Evolutionary conservation across 140 eudicot species (phyloP), one percentile per base, ranked within the genome.

Genomic region (Senecio squalidus): DNA sequence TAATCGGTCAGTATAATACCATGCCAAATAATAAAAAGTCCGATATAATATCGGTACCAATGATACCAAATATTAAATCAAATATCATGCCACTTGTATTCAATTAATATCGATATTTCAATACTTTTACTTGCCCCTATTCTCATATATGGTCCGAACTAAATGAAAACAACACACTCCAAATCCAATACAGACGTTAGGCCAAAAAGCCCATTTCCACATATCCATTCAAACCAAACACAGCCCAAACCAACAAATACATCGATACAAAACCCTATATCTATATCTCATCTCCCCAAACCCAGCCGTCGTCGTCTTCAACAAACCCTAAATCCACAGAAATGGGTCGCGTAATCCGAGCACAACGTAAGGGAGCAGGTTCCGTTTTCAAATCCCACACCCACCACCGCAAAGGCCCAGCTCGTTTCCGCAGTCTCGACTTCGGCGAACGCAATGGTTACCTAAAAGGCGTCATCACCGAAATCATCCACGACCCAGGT

Each of bases 351-450:
- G 86, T 76, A 0, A 80, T 80, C 61, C 23, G 86, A 13, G 82
- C 80, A 8, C 86, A 80, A 36, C 82, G 86, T 72, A 80, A 80
- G 71, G 82, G 82, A 40, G 82, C 82, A 9, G 86, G 86, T 0
- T 80, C 86, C 26, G 65, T 80, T 44, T 80, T 76, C 77, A 76
- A 64, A 23, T 80, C 86, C 70, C 86, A 80, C 60, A 80, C 80
- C 4, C 86, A 80, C 72, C 86, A 76, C 77, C 86, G 86, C 14
- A 80, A 80, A 39, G 86, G 86, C 9, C 78, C 86, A 8, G 82
- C 86, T 2, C 20, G 73, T 48, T 70, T 80, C 76, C 76, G 86
- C 5, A 61, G 67, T 29, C 82, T 80, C 24, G 82, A 80, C 58
- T 80, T 75, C 52, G 86, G 82, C 28, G 86, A 80, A 43, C 76